Evolutionary conservation across 345 rosid species (phyloP).

Genomic region (Bruguiera parviflora): DNA sequence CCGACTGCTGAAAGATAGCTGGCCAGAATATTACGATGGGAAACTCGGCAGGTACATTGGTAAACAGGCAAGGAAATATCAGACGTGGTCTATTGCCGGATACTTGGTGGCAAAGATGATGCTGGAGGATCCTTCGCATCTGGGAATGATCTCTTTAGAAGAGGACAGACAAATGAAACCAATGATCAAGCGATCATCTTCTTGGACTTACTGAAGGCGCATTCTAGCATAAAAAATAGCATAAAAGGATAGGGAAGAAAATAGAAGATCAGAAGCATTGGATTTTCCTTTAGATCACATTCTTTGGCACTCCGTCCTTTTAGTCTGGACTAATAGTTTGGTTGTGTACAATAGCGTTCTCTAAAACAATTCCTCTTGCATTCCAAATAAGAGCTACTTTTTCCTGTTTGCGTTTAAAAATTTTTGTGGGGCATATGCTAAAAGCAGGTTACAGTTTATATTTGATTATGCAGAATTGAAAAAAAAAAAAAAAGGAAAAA

Average conservation of each 20-base stretch:
- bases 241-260: background rate
- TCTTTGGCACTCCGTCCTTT: slow-evolving; percentile 25
- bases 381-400: slow-evolving; percentile 32
- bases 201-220: slow-evolving; percentile 19
- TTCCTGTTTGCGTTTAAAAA: slow-evolving; percentile 13
- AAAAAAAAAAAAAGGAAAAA: background rate
- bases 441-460: background rate
- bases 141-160: slow-evolving; percentile 28
- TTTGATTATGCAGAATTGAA: background rate
- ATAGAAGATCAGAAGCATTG: background rate
- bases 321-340: slow-evolving; percentile 18
- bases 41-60: slow-evolving; percentile 30
- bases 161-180: slow-evolving; percentile 32
- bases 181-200: slow-evolving; percentile 23
- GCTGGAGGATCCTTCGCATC: slow-evolving; percentile 32
- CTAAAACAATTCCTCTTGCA: slow-evolving; percentile 29
- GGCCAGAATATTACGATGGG: slow-evolving; percentile 41
- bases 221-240: slow-evolving; percentile 4
- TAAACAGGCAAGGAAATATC: slow-evolving; percentile 37
- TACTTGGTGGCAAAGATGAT: slow-evolving; percentile 38
- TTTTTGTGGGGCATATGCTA: slow-evolving; percentile 1
- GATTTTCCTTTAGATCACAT: slow-evolving; percentile 13
- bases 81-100: slow-evolving; percentile 36
- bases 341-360: slow-evolving; percentile 35
- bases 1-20: slow-evolving; percentile 29